Evolutionary conservation across 1,139 yeast genomes (phyloP).

Genomic region (Eremothecium coryli): DNA sequence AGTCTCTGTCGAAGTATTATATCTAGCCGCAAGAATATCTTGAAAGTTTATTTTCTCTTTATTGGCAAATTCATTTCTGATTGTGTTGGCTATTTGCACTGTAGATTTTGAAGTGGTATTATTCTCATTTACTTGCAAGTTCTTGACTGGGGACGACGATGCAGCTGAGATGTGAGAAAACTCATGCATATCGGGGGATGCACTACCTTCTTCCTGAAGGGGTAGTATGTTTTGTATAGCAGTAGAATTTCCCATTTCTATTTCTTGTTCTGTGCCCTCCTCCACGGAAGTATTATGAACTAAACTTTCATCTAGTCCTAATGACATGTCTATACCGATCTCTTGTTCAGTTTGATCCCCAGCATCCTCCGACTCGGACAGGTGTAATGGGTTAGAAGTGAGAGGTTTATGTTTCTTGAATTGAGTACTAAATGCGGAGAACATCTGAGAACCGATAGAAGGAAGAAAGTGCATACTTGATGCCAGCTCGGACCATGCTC

Average conservation of each 20-base stretch:
- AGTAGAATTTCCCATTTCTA: constrained; percentile 3
- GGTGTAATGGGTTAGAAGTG: constrained; percentile 3
- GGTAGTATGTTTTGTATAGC: constrained; percentile 2
- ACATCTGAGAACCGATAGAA: constrained; percentile 8
- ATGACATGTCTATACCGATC: constrained; percentile 19
- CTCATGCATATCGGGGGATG: constrained; percentile 6
- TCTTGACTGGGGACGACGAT: constrained; percentile 2
- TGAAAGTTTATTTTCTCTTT: constrained; percentile 32
- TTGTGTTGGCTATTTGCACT: constrained; percentile 44
- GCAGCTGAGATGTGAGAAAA: constrained; percentile 6
- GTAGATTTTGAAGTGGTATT: constrained; percentile 39
- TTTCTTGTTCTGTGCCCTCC: constrained; percentile 8
- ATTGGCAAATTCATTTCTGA: constrained; percentile 35
- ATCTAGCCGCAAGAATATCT: constrained; percentile 34
- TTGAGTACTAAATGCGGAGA: constrained; percentile 12
- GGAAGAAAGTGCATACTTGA: constrained; percentile 17
- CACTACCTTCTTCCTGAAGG: constrained; percentile 2
- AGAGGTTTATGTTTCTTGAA: constrained; percentile 9
- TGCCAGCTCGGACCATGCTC: constrained; percentile 17
- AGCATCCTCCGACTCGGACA: not conserved
- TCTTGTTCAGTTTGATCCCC: constrained; percentile 9
- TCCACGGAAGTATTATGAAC: constrained; percentile 4
- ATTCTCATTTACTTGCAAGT: constrained; percentile 18
- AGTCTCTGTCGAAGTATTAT: constrained; percentile 25
- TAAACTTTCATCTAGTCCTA: constrained; percentile 17